Evolutionary conservation across 768 basidiomycete genomes (phyloP).

Genomic region (Coprinellus micaceus): DNA sequence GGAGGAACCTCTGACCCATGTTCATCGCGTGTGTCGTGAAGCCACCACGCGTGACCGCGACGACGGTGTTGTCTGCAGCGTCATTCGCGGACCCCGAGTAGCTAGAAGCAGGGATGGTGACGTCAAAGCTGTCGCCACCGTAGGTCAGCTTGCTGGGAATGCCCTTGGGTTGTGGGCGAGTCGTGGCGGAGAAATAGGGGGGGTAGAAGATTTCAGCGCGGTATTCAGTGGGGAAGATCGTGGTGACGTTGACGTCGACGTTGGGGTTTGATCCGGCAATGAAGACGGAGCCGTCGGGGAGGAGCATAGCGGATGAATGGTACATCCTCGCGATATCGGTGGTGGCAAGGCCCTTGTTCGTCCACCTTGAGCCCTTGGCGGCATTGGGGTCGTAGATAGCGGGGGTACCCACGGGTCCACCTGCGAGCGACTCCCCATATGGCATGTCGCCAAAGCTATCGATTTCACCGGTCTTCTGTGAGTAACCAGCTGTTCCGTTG

Average conservation of each 20-base stretch:
- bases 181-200: constrained; percentile 68
- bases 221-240: constrained; percentile 72
- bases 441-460: constrained; percentile 53
- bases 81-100: constrained; percentile 66
- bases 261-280: constrained; percentile 95
- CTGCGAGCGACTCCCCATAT: constrained; percentile 67
- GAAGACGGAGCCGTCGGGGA: constrained; percentile 82
- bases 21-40: constrained; percentile 86
- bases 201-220: constrained; percentile 90
- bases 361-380: constrained; percentile 71
- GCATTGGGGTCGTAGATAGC: constrained; percentile 79
- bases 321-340: constrained; percentile 79
- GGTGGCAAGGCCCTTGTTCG: constrained; percentile 55
- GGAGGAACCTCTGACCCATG: constrained; percentile 78
- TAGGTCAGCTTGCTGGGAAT: constrained; percentile 76
- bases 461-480: constrained; percentile 51
- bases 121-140: constrained; percentile 77
- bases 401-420: constrained; percentile 76
- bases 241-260: constrained; percentile 67
- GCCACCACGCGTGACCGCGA: constrained; percentile 79
- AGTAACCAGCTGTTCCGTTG: constrained; percentile 89
- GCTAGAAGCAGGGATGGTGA: constrained; percentile 61
- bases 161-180: constrained; percentile 66
- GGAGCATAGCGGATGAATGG: constrained; percentile 87
- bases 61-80: constrained; percentile 69